These are phyloP conservation scores for Chaetomium sp. DNA, from an alignment of 2,329 filamentous ascomycete genomes.

Conservation along the genomic window DNA sequence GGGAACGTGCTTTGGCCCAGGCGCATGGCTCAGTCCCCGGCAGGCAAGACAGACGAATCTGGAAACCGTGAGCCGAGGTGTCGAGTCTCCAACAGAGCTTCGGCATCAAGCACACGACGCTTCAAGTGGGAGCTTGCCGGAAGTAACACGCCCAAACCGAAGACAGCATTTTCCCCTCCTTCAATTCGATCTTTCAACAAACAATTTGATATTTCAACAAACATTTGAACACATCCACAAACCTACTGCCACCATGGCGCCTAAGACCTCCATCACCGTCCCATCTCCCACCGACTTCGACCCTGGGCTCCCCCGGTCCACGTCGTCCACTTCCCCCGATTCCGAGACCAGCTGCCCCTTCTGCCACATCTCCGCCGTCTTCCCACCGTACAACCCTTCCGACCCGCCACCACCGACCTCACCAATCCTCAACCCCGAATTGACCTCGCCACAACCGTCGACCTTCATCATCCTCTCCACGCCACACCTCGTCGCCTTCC, in stretches of 20 bases:
- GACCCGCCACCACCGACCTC: constrained; percentile 36
- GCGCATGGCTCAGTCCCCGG: neutral
- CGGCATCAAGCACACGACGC: too few relatives aligned
- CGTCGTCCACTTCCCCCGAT: constrained; percentile 18
- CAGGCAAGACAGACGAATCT: constrained; percentile 8
- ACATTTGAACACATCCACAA: neutral
- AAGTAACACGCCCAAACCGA: too few relatives aligned
- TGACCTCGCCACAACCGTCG: constrained; percentile 35
- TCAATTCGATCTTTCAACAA: too few relatives aligned
- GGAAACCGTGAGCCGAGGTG: neutral
- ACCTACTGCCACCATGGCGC: constrained; percentile 5
- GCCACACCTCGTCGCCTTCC: constrained; percentile 71
- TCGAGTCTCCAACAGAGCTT: neutral
- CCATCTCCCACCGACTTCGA: constrained; percentile 15
- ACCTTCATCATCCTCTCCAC: constrained; percentile 71
- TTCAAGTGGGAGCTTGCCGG: too few relatives aligned
- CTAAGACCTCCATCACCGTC: constrained; percentile 6
- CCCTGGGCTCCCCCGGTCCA: constrained; percentile 1
- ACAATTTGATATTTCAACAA: neutral
- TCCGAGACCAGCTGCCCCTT: constrained; percentile 46
- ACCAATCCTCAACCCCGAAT: constrained; percentile 28
- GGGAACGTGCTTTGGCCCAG: neutral
- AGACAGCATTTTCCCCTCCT: too few relatives aligned
- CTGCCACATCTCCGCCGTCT: constrained; percentile 50
- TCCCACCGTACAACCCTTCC: constrained; percentile 41